These are phyloP conservation scores for Exophiala spinifera DNA, from an alignment of 2,329 filamentous ascomycete genomes.

Conservation along the genomic window DNA sequence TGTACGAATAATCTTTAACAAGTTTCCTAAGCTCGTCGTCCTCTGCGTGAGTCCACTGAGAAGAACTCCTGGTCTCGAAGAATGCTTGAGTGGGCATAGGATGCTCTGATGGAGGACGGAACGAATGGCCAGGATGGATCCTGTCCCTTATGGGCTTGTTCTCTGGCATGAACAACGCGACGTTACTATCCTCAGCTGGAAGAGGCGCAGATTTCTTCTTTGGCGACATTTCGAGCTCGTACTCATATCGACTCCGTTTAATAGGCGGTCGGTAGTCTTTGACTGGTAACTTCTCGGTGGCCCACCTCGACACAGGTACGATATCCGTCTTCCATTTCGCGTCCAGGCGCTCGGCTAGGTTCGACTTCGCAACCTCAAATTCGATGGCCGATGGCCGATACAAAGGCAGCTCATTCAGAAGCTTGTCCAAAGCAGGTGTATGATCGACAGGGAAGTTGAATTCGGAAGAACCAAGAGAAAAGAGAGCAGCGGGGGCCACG, in stretches of 20 bases:
- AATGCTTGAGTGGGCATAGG: conserved; percentile 87
- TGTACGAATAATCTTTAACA: conserved; percentile 92
- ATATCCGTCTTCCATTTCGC: conserved; percentile 72
- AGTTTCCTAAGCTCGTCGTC: conserved; percentile 83
- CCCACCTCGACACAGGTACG: conserved; percentile 80
- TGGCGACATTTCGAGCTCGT: conserved; percentile 68
- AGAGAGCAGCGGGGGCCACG: conserved; percentile 70
- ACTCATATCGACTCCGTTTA: conserved; percentile 81
- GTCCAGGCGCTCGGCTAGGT: conserved; percentile 56
- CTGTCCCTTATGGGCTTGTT: conserved; percentile 87
- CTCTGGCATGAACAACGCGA: conserved; percentile 84
- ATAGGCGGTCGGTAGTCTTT: conserved; percentile 61
- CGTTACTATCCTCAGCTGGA: conserved; percentile 67
- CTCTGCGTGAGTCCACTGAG: conserved; percentile 86
- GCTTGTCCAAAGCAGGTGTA: conserved; percentile 70
- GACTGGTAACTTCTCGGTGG: conserved; percentile 74
- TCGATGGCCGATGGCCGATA: conserved; percentile 62
- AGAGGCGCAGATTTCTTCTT: conserved; percentile 53
- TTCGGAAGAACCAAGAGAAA: conserved; percentile 76
- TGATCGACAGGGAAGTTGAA: conserved; percentile 74
- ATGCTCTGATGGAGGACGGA: conserved; percentile 87
- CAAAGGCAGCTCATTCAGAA: conserved; percentile 77
- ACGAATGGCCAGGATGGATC: conserved; percentile 85
- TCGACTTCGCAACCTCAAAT: conserved; percentile 41
- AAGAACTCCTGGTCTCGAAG: conserved; percentile 81